phyloP scores from a whole-genome alignment of 306 rosid species.

The Prunus fruticosa region DNA sequence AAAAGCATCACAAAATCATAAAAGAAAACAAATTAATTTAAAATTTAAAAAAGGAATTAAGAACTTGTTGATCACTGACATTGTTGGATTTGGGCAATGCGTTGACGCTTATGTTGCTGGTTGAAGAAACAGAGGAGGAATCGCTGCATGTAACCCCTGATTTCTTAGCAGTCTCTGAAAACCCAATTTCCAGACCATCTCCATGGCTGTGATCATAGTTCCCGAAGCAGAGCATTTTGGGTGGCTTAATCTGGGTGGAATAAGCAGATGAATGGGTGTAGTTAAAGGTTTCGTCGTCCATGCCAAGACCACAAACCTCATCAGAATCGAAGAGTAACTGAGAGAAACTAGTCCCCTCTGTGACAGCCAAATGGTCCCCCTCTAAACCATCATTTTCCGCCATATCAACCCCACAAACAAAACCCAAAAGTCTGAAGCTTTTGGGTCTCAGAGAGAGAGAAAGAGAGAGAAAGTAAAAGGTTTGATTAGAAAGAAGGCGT shows the following conservation, averaged over 20 bases:
- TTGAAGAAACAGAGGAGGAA: conserved; percentile 59
- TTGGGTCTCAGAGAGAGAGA: neutral
- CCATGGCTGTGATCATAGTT: conserved; percentile 17
- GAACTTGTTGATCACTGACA: conserved; percentile 24
- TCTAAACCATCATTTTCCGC: conserved; percentile 41
- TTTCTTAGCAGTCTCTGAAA: conserved; percentile 37
- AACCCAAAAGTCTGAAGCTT: neutral
- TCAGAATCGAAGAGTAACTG: conserved; percentile 64
- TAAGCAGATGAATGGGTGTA: conserved; percentile 28
- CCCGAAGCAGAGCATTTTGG: conserved; percentile 72
- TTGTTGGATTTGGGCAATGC: conserved; percentile 33
- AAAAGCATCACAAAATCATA: neutral
- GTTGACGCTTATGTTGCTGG: conserved; percentile 33
- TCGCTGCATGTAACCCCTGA: conserved; percentile 59
- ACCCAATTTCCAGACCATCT: neutral
- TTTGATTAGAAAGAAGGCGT: neutral
- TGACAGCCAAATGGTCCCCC: conserved; percentile 44
- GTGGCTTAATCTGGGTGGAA: conserved; percentile 41
- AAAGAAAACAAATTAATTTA: neutral
- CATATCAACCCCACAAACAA: conserved; percentile 25
- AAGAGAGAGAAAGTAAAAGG: neutral
- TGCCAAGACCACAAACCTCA: conserved; percentile 24
- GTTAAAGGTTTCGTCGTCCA: conserved; percentile 32
- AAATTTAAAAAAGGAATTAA: no score
- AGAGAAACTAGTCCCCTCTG: conserved; percentile 58